Conservation (phyloP, 140 eudicot species). For the Oenanthe javanica region DNA sequence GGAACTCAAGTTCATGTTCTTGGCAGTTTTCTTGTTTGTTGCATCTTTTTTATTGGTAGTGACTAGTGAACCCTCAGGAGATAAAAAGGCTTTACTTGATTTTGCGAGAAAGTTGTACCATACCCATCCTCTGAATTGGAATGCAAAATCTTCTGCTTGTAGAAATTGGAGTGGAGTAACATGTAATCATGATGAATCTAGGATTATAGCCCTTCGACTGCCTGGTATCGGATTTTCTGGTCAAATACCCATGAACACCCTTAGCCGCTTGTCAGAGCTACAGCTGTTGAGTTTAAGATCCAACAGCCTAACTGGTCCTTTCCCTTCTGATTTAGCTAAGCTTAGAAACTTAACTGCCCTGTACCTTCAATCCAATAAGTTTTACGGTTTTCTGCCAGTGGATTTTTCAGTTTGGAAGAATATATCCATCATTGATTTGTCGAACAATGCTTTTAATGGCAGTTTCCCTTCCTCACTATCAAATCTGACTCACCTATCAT, state of each 20-base stretch:
- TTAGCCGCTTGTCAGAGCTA: constrained; percentile 55
- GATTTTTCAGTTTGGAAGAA: constrained; percentile 63
- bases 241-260: constrained; percentile 50
- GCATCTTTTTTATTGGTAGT: constrained; percentile 23
- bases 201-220: constrained; percentile 71
- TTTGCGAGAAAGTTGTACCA: constrained; percentile 41
- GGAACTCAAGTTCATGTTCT: constrained; percentile 26
- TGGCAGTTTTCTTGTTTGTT: constrained; percentile 27
- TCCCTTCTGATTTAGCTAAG: constrained; percentile 68
- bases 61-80: constrained; percentile 54
- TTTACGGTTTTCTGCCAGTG: constrained; percentile 65
- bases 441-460: constrained; percentile 66
- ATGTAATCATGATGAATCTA: constrained; percentile 54
- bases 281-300: constrained; percentile 72
- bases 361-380: constrained; percentile 54
- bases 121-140: constrained; percentile 54
- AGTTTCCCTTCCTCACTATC: constrained; percentile 62
- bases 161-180: constrained; percentile 76
- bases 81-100: constrained; percentile 64
- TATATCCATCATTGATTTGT: constrained; percentile 54
- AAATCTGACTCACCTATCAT: constrained; percentile 61
- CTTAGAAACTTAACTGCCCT: constrained; percentile 56
- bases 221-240: constrained; percentile 69
- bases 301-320: constrained; percentile 57
- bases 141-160: constrained; percentile 53